Base-by-base conservation (phyloP, 176 grass and related monocot genomes). In the Carex cristatella region DNA sequence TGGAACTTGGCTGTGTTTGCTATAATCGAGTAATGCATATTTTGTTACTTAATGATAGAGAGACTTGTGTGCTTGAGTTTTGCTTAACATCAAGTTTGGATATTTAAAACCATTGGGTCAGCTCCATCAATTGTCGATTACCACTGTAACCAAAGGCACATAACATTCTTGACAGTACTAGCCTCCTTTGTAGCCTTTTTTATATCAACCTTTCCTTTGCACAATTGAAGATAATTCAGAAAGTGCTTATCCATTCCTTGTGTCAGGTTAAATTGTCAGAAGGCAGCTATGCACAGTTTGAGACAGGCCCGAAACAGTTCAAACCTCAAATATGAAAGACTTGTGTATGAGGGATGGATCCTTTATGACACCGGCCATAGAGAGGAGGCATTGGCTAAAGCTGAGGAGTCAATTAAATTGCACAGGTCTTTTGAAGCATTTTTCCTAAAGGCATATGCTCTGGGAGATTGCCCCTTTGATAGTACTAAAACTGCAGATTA, bases 341-440 rank as follows among this genome's bases (percentile, higher is more conserved):
- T 98, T 81, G 93, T 98, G 18, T 98, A 98, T 5, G 96, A 98
- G 85, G 96, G 96, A 67, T 98, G 96, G 93, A 95, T 98, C 49
- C 48, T 98, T 40, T 98, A 98, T 9, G 96, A 98, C 69, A 94
- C 91, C 18, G 91, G 96, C 12, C 93, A 95, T 49, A 91, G 91
- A 23, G 88, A 98, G 0, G 93, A 98, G 91, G 96, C 96, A 55
- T 84, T 98, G 12, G 90, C 87, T 64, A 98, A 98, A 77, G 83
- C 93, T 23, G 91, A 98, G 87, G 86, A 98, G 55, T 95, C 96
- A 11, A 89, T 98, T 42, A 49, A 54, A 6, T 77, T 95, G 14
- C 90, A 95, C 74, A 92, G 93, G 62, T 95, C 96, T 86, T 98
- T 98, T 16, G 96, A 98, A 83, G 96, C 96, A 16, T 99, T 94